These are phyloP conservation scores for Chara braunii DNA, from an alignment of 139 green algal species.

Conservation along the genomic window DNA sequence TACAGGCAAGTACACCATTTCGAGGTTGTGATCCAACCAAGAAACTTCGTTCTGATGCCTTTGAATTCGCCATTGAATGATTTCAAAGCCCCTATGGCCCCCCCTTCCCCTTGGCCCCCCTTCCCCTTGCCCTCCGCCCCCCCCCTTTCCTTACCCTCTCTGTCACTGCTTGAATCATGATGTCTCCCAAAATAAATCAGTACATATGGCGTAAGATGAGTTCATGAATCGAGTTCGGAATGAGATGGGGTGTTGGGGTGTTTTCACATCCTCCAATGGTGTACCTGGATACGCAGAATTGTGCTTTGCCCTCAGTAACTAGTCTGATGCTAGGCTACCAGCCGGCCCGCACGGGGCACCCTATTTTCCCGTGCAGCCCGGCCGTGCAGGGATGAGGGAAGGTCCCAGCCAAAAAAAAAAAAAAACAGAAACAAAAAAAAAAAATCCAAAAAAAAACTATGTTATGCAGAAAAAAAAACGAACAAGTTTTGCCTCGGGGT, in stretches of 20 bases:
- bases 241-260: background rate
- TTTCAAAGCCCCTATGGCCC: background rate
- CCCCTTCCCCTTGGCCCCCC: background rate
- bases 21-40: too few species aligned
- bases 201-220: conserved; percentile 12
- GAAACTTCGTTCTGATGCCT: background rate
- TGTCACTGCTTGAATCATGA: background rate
- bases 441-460: too few species aligned
- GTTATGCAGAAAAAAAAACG: too few species aligned
- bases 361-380: too few species aligned
- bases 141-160: background rate
- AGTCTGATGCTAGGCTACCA: too few species aligned
- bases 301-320: too few species aligned
- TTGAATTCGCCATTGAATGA: background rate
- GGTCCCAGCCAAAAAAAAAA: too few species aligned
- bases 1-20: too few species aligned
- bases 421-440: too few species aligned
- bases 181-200: conserved; percentile 9
- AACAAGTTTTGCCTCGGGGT: too few species aligned
- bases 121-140: background rate
- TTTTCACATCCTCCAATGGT: background rate
- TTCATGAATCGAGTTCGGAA: background rate
- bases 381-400: too few species aligned
- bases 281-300: background rate
- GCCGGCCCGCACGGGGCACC: too few species aligned